These are phyloP conservation scores for Xerocomellus chrysenteron DNA, from an alignment of 768 basidiomycete genomes.

Conservation along the genomic window DNA sequence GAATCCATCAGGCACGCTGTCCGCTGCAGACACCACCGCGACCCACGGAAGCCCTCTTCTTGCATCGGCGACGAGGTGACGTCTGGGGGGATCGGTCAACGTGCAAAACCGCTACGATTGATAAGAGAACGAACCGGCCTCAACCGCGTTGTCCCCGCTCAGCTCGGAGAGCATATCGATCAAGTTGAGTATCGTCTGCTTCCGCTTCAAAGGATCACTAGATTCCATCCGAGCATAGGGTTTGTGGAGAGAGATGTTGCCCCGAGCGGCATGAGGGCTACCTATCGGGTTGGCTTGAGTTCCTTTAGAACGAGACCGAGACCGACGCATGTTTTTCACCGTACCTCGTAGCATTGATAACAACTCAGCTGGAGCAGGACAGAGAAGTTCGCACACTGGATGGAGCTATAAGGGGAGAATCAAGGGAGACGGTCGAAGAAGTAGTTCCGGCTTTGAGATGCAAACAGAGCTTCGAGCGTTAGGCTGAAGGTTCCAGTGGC, in stretches of 20 bases:
- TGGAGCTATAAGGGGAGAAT: constrained; percentile 31
- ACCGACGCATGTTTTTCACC: constrained; percentile 26
- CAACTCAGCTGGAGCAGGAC: constrained; percentile 19
- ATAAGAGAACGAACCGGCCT: constrained; percentile 30
- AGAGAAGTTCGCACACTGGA: constrained; percentile 18
- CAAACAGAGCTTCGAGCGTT: constrained; percentile 33
- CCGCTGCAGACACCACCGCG: neutral
- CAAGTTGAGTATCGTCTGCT: constrained; percentile 46
- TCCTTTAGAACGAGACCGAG: constrained; percentile 28
- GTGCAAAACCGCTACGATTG: neutral
- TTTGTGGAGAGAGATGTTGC: constrained; percentile 24
- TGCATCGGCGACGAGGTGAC: constrained; percentile 31
- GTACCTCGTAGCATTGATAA: constrained; percentile 36
- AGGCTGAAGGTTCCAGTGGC: constrained; percentile 19
- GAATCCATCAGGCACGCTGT: constrained; percentile 6
- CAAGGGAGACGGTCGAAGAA: constrained; percentile 26
- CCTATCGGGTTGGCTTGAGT: constrained; percentile 28
- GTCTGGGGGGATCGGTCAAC: constrained; percentile 17
- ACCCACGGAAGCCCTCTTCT: constrained; percentile 46
- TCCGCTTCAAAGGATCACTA: constrained; percentile 35
- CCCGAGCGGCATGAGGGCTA: constrained; percentile 22
- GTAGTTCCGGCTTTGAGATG: constrained; percentile 35
- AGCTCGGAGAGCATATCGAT: constrained; percentile 48
- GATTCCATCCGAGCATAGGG: constrained; percentile 31
- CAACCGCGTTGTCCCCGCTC: constrained; percentile 38